Percentiles rank a stretch among this genome's conserved stretches.
These are phyloP conservation scores for Mycena crocata DNA, from an alignment of 768 basidiomycete species.

Conservation along the genomic window DNA sequence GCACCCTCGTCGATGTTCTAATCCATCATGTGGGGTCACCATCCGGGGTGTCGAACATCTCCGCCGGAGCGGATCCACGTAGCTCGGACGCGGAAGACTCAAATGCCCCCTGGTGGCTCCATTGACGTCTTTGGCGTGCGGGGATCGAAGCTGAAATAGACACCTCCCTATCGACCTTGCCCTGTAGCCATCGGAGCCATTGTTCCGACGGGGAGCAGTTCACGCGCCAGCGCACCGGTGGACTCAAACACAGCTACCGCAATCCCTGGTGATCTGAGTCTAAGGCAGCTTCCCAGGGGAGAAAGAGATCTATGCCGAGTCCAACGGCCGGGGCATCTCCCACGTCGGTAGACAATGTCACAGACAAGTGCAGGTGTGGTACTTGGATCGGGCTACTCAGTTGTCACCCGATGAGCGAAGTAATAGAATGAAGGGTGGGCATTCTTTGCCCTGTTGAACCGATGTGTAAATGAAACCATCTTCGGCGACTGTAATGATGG, in stretches of 20 bases:
- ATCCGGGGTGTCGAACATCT: not conserved
- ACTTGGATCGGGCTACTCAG: not conserved
- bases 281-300: not conserved
- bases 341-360: not conserved
- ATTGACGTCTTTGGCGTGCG: conserved; percentile 5
- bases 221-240: not conserved
- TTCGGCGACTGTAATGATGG: no score
- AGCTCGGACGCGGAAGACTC: not conserved
- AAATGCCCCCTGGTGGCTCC: conserved; percentile 1
- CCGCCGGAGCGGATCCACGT: conserved; percentile 1
- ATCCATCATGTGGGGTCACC: not conserved
- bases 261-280: not conserved
- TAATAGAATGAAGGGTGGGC: no score
- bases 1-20: not conserved
- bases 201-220: not conserved
- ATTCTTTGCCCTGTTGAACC: no score
- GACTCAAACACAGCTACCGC: not conserved
- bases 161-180: not conserved
- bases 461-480: no score
- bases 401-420: no score
- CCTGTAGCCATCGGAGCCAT: not conserved
- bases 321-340: not conserved
- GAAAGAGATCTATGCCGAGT: not conserved
- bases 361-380: not conserved
- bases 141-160: not conserved